A percentile compares a stretch with the other conserved stretches of the same genome.
These are phyloP conservation scores for Aspergillus brunneoviolaceus DNA, from an alignment of 2,329 filamentous ascomycete species.

Conservation along the genomic window DNA sequence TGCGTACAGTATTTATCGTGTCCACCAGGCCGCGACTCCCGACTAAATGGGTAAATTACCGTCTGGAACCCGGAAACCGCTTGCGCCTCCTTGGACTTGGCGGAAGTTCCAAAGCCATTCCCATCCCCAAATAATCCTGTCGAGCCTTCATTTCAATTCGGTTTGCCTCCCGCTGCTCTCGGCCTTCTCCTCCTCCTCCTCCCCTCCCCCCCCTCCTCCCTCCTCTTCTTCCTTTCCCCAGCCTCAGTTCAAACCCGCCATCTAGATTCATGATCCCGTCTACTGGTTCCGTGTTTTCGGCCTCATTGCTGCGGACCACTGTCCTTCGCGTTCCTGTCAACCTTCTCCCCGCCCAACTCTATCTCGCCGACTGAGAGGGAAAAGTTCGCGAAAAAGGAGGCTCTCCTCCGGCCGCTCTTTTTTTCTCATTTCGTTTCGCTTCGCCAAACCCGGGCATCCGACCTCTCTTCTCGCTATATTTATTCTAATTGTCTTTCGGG, in stretches of 20 bases:
- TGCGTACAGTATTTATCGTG: conserved; percentile 9
- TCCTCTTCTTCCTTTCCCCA: conserved; percentile 21
- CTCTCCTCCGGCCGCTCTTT: conserved; percentile 46
- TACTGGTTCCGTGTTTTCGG: conserved; percentile 20
- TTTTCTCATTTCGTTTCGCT: conserved; percentile 21
- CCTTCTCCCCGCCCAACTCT: conserved; percentile 32
- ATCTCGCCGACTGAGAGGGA: conserved; percentile 32
- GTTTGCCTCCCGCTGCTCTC: conserved; percentile 21
- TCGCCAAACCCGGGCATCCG: neutral
- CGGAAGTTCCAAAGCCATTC: conserved; percentile 30
- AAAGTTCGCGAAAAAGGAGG: conserved; percentile 41
- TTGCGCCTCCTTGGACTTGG: conserved; percentile 40
- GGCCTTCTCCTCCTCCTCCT: conserved; percentile 18
- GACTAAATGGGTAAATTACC: conserved; percentile 26
- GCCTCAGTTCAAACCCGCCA: conserved; percentile 14
- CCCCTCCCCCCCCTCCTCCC: conserved; percentile 22
- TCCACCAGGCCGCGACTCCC: conserved; percentile 11
- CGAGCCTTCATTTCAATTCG: conserved; percentile 24
- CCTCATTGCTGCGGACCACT: conserved; percentile 26
- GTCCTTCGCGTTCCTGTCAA: conserved; percentile 26
- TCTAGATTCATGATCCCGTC: conserved; percentile 33
- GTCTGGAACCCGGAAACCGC: conserved; percentile 25
- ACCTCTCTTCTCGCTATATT: conserved; percentile 21
- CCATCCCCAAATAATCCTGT: conserved; percentile 28
- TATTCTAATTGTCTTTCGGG: conserved; percentile 5